Evolutionary conservation across 2,329 filamentous ascomycete species (phyloP), one percentile per base, ranked within the genome.

Genomic region (Curvularia spicifera): DNA sequence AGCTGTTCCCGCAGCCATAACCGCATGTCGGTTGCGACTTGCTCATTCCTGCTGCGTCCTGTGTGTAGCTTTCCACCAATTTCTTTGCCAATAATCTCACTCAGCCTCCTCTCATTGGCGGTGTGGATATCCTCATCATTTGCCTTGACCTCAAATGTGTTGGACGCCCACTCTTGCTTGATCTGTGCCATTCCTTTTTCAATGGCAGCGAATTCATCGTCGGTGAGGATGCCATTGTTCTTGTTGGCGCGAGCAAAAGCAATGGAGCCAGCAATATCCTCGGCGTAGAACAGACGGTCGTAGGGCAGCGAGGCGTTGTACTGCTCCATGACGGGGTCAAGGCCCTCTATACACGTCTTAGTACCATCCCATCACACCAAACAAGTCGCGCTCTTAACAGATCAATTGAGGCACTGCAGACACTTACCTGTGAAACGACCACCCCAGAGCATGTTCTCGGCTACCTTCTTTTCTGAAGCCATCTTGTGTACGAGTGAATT

Each of bases 61-160:
- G 93, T 97, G 79, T 97, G 93, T 57, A 97, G 85, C 81, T 97
- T 97, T 24, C 93, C 92, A 0, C 89, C 91, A 56, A 90, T 87
- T 26, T 93, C 86, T 76, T 90, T 93, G 70, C 93, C 91, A 62
- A 97, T 93, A 62, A 97, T 84, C 81, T 97, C 93, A 51, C 91
- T 89, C 56, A 84, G 70, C 52, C 82, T 69, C 42, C 82, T 71
- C 75, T 84, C 82, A 61, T 84, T 84, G 42, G 82, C 82, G 1
- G 82, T 84, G 71, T 84, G 82, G 37, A 84, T 84, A 65, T 84
- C 82, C 68, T 83, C 81, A 54, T 83, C 82, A 45, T 83, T 78
- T 33, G 76, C 75, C 24, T 80, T 78, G 65, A 79, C 74, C 64
- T 81, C 79, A 71, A 84, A 84, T 6, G 68, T 76, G 59, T 76